Base-by-base conservation (phyloP, 108 stramenopile genomes). In the Nannochloropsis salina region DNA sequence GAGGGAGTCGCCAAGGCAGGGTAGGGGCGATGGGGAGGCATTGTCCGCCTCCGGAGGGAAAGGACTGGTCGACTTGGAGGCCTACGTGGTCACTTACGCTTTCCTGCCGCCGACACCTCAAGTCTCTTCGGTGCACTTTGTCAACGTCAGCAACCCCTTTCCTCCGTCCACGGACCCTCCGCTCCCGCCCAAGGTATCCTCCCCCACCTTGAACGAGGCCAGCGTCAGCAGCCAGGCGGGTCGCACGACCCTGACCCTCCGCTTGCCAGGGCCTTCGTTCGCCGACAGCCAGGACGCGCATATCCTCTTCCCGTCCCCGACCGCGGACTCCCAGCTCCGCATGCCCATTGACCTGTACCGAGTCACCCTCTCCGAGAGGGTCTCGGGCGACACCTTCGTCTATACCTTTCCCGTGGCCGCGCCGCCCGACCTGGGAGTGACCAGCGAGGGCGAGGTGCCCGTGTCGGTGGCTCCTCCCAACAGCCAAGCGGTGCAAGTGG, bases 211-310 rank as follows among this genome's bases (percentile, higher is more conserved):
- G 61, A n/a, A n/a, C 20, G 61, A n/a, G 4, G n/a, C 20, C 61
- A 74, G 61, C n/a, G 61, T 74, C 4, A 74, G 20, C 3, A 74
- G 20, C 15, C 61, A 74, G n/a, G 8, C 4, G 1, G 61, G 61
- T 15, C 61, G n/a, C n/a, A 74, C 61, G 20, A 74, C 61, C 15
- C 61, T 74, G 20, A 74, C 61, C n/a, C 8, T 74, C 20, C 61
- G 61, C 61, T 74, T 74, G 61, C 61, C 61, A n/a, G 61, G 61
- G 61, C 61, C 61, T n/a, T n/a, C 61, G 61, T 15, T 74, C 20
- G 6, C 15, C 20, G 61, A 74, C 61, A n/a, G 61, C 1, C 61
- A 74, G 61, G 61, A 74, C 61, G 61, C 61, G 20, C 3, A n/a
- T n/a, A 74, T 74, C 61, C n/a, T n/a, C 61, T 74, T 74, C 61